A percentile compares a stretch with the other conserved stretches of the same genome.
Conservation (phyloP, 1,284 basidiomycete genomes). For the Moniliophthora roreri region DNA sequence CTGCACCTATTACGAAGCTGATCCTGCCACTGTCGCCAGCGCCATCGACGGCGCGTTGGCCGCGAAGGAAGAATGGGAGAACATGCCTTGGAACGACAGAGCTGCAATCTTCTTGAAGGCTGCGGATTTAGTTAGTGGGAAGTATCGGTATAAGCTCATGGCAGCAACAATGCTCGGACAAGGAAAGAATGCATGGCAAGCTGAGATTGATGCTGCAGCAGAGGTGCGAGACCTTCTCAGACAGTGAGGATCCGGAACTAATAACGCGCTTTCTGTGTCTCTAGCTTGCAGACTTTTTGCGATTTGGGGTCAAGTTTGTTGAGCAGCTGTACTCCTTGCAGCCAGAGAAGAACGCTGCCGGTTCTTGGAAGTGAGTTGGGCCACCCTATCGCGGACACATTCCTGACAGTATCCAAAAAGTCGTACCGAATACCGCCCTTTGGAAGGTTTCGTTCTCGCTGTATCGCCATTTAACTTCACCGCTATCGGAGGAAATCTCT, state of each 20-base stretch:
- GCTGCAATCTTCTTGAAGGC: constrained; percentile 98
- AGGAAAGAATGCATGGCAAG: constrained; percentile 99
- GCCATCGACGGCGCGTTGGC: constrained; percentile 90
- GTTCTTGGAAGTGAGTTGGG: constrained; percentile 88
- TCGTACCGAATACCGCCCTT: constrained; percentile 92
- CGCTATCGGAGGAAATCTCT: constrained; percentile 93
- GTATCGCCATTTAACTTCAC: constrained; percentile 99
- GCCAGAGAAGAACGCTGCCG: constrained; percentile 83
- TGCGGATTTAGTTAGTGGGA: constrained; percentile 90
- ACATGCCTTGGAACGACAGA: constrained; percentile 93
- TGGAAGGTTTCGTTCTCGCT: constrained; percentile 97
- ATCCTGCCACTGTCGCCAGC: constrained; percentile 68
- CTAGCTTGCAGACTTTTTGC: constrained; percentile 90
- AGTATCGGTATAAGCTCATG: constrained; percentile 93
- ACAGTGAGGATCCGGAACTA: not conserved
- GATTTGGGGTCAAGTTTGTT: constrained; percentile 96
- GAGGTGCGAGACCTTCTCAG: constrained; percentile 58
- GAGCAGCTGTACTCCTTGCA: constrained; percentile 94
- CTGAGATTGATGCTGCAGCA: constrained; percentile 98
- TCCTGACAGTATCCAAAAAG: constrained; percentile 36
- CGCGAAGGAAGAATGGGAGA: constrained; percentile 89
- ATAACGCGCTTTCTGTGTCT: constrained; percentile 8
- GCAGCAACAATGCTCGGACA: constrained; percentile 98
- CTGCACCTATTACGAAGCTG: constrained; percentile 89
- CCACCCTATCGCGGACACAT: constrained; percentile 3